Evolutionary conservation across 164 flowering plant species (phyloP), one percentile per base, ranked within the genome.

Genomic region (Vitis rupestris): DNA sequence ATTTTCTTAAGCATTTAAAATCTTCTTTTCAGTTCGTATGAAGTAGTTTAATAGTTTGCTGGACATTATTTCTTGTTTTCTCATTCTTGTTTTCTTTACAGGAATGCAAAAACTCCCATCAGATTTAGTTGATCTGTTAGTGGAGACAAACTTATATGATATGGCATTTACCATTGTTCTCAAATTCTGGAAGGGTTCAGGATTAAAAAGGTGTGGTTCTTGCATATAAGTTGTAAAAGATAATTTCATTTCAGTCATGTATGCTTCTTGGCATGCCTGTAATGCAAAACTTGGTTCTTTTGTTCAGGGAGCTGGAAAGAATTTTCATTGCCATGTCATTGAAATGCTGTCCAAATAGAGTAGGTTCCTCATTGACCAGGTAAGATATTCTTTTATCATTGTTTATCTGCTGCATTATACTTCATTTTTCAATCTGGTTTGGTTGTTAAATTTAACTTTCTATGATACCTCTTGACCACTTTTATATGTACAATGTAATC

Each of bases 161-260:
- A 89, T 88, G 92, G 97, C 95, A 48, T 90, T 93, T 68, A 87
- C 98, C 9, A 79, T 91, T 72, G 71, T 91, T 67, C 74, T 93
- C 55, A 90, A 82, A 76, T 93, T 93, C 71, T 93, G 92, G 86
- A 87, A 80, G 76, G 95, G 83, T 69, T 90, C 97, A 63, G 82
- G 66, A 67, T 71, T 91, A 74, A 81, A 86, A 72, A 91, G 93
- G 99, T 94, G 29, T 16, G 11, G 47, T 19, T 70, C 64, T 14
- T 48, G 56, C 44, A 12, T 31, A 49, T 63, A 17, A 49, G 31
- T 72, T 72, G 29, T 49, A 9, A 15, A 60, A 44, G 52, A 4
- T 70, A 31, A 11, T 9, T 70, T 70, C 4, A 23, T 64, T 29
- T 23, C n/a, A 7, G 50, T 60, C 13, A 61, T 10, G 9, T 48